Evolutionary conservation across 352 stramenopile species (phyloP).

Genomic region (Phytophthora rubi): DNA sequence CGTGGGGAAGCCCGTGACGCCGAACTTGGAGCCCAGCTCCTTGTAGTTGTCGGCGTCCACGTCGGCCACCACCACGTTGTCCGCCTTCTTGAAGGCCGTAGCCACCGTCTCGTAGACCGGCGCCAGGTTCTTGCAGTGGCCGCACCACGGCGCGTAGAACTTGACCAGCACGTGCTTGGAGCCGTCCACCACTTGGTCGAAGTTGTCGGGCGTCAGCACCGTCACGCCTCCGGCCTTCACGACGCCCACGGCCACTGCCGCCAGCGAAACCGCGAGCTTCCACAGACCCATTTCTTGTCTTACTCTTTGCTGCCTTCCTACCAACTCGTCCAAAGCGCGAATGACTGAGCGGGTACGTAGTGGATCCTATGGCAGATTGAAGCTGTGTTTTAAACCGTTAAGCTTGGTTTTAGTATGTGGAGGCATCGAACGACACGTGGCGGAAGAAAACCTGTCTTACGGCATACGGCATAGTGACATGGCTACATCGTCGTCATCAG

Average conservation of each 20-base stretch:
- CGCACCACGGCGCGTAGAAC: conserved; percentile 96
- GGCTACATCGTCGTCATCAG: conserved; percentile 16
- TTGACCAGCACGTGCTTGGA: conserved; percentile 89
- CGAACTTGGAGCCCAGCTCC: conserved; percentile 83
- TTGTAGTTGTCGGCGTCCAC: conserved; percentile 92
- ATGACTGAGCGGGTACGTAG: conserved; percentile 13
- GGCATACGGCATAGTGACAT: conserved; percentile 19
- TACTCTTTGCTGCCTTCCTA: conserved; percentile 8
- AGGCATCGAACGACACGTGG: conserved; percentile 34
- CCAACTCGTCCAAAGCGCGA: conserved; percentile 31
- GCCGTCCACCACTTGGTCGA: conserved; percentile 81
- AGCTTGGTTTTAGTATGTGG: conserved; percentile 46
- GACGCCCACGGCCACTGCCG: conserved; percentile 55
- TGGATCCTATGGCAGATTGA: conserved; percentile 25
- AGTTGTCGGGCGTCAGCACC: conserved; percentile 85
- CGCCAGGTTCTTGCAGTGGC: conserved; percentile 94
- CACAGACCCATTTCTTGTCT: conserved; percentile 52
- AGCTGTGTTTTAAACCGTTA: conserved; percentile 45
- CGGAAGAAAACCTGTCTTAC: conserved; percentile 8
- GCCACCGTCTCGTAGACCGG: conserved; percentile 90
- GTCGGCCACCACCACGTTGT: conserved; percentile 86
- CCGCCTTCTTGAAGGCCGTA: conserved; percentile 85
- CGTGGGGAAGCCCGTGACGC: conserved; percentile 93
- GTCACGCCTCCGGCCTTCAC: conserved; percentile 74
- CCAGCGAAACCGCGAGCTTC: conserved; percentile 61